Percentiles rank a stretch among this genome's conserved stretches.
Conservation (phyloP, 2,329 filamentous ascomycete species). For the Penicillium capsulatum region DNA sequence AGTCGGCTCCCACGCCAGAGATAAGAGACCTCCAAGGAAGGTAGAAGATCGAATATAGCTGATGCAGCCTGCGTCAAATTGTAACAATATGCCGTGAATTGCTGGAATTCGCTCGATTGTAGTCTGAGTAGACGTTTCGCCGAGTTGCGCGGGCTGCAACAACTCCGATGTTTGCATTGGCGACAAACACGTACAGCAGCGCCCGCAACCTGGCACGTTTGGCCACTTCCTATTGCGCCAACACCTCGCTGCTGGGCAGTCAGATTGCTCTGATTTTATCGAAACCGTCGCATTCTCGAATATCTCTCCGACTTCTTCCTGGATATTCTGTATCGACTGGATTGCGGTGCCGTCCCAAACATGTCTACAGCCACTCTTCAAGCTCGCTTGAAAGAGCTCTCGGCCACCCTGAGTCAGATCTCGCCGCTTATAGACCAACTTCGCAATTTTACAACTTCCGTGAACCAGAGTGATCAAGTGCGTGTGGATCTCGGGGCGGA, state of each 20-base stretch:
- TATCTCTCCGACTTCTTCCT: too few relatives aligned
- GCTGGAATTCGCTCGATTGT: not conserved
- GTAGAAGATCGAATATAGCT: too few relatives aligned
- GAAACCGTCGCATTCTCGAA: too few relatives aligned
- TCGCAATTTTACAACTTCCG: constrained; percentile 59
- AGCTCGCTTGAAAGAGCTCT: constrained; percentile 50
- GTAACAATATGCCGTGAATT: not conserved
- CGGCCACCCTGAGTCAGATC: constrained; percentile 51
- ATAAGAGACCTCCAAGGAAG: too few relatives aligned
- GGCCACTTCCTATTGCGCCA: not conserved
- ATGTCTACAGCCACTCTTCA: constrained; percentile 45
- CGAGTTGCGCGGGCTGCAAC: not conserved
- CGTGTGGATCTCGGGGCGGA: constrained; percentile 72
- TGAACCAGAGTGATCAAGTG: constrained; percentile 59
- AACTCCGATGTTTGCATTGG: not conserved
- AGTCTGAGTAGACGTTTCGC: not conserved
- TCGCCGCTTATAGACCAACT: constrained; percentile 55
- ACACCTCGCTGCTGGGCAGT: too few relatives aligned
- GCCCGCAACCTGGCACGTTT: not conserved
- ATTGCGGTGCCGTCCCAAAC: too few relatives aligned
- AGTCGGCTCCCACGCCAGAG: too few relatives aligned
- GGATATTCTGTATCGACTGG: too few relatives aligned
- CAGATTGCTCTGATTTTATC: too few relatives aligned
- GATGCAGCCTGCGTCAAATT: too few relatives aligned
- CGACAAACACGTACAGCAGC: not conserved